A percentile compares a stretch with the other conserved stretches of the same genome.
Evolutionary conservation across 192 early-diverging fungal genomes (phyloP).

Genomic region (Phycomyces nitens): DNA sequence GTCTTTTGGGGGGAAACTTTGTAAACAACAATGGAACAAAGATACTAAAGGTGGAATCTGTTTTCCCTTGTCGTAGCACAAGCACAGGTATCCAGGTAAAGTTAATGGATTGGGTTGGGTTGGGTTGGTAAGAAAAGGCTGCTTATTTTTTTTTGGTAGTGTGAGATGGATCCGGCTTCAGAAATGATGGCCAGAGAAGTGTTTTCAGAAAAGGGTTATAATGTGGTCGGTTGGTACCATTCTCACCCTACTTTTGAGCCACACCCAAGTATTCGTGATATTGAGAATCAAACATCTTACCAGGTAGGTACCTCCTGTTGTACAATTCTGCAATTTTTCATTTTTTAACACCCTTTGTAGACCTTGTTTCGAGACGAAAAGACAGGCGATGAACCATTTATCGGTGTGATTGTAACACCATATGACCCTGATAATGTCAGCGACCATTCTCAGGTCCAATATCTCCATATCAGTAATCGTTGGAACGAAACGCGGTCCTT

Average conservation of each 20-base stretch:
- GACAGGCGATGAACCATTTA: conserved; percentile 76
- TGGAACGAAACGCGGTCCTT: conserved; percentile 50
- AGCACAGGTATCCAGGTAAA: conserved; percentile 58
- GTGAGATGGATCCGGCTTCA: conserved; percentile 90
- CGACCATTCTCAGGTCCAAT: conserved; percentile 56
- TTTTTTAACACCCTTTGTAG: conserved; percentile 15
- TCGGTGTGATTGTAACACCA: conserved; percentile 85
- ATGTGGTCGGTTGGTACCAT: conserved; percentile 94
- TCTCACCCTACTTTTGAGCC: conserved; percentile 94
- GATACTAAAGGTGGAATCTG: conserved; percentile 56
- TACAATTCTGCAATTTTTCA: conserved; percentile 1
- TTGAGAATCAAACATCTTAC: conserved; percentile 85
- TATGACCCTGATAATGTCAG: conserved; percentile 57
- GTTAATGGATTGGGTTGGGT: not conserved
- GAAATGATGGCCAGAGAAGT: conserved; percentile 79
- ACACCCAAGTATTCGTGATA: conserved; percentile 83
- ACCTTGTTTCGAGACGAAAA: conserved; percentile 62
- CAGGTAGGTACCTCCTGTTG: conserved; percentile 50
- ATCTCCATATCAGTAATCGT: conserved; percentile 53
- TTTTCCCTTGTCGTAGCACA: conserved; percentile 78
- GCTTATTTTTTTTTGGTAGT: conserved; percentile 42
- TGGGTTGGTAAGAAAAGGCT: not conserved
- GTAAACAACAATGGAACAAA: conserved; percentile 33
- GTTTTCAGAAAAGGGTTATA: conserved; percentile 59
- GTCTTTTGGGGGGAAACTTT: conserved; percentile 81